phyloP scores from a whole-genome alignment of 306 rosid genomes.

The Vicia faba region DNA sequence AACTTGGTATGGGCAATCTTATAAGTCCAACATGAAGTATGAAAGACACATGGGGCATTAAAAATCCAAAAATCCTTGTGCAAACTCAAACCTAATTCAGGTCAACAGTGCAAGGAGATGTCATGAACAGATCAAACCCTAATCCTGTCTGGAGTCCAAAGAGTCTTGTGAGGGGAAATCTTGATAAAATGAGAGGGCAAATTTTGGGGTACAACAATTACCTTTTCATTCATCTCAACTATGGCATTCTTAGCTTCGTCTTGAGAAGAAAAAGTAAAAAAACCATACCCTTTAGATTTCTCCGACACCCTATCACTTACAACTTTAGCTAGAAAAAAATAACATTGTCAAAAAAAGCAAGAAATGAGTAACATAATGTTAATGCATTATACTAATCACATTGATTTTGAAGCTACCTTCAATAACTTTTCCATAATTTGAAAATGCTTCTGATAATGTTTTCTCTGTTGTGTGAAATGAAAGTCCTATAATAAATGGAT shows the following conservation, averaged over 20 bases:
- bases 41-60: too few relatives aligned
- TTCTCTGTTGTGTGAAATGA: conserved; percentile 70
- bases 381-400: conserved; percentile 16
- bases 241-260: conserved; percentile 81
- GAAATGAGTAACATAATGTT: conserved; percentile 9
- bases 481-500: conserved; percentile 54
- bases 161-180: too few relatives aligned
- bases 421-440: conserved; percentile 76
- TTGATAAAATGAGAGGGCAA: too few relatives aligned
- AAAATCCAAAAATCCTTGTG: too few relatives aligned
- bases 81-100: too few relatives aligned
- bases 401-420: conserved; percentile 58
- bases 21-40: too few relatives aligned
- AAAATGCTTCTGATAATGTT: conserved; percentile 76
- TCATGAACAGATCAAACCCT: too few relatives aligned
- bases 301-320: conserved; percentile 68
- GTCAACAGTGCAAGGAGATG: too few relatives aligned
- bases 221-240: conserved; percentile 84
- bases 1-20: too few relatives aligned
- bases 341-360: conserved; percentile 28
- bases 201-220: conserved; percentile 26
- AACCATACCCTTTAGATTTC: conserved; percentile 90
- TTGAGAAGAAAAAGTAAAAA: conserved; percentile 79
- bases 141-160: too few relatives aligned
- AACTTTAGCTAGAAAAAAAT: conserved; percentile 68